These are phyloP conservation scores for Backusella macrospora DNA, from an alignment of 192 early-diverging fungal species.

Conservation along the genomic window DNA sequence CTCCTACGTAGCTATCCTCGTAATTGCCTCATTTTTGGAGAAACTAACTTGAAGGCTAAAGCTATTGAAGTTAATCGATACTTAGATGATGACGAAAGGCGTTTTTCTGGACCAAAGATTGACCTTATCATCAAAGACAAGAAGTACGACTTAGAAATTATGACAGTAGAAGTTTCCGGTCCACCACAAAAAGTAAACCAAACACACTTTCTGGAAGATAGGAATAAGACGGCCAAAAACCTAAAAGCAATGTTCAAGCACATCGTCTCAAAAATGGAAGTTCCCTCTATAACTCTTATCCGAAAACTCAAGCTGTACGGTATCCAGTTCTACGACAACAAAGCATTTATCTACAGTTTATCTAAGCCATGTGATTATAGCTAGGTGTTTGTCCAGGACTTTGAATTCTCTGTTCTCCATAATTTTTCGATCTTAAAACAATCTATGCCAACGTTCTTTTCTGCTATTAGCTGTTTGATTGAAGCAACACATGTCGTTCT, in stretches of 20 bases:
- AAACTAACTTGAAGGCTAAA: background rate
- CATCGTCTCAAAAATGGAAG: background rate
- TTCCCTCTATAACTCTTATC: background rate
- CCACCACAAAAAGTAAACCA: background rate
- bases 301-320: background rate
- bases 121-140: background rate
- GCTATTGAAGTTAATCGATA: background rate
- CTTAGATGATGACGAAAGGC: background rate
- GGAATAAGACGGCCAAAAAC: background rate
- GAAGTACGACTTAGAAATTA: background rate
- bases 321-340: background rate
- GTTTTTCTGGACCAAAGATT: conserved; percentile 2
- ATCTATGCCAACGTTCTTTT: background rate
- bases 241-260: conserved; percentile 8
- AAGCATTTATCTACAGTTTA: background rate
- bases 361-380: background rate
- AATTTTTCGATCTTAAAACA: background rate
- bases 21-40: background rate
- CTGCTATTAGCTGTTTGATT: background rate
- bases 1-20: too few relatives aligned
- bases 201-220: background rate
- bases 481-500: background rate
- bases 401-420: background rate
- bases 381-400: background rate
- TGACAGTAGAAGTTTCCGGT: background rate